Base-by-base conservation (phyloP, 1,284 basidiomycete genomes). In the Mycena citricolor region DNA sequence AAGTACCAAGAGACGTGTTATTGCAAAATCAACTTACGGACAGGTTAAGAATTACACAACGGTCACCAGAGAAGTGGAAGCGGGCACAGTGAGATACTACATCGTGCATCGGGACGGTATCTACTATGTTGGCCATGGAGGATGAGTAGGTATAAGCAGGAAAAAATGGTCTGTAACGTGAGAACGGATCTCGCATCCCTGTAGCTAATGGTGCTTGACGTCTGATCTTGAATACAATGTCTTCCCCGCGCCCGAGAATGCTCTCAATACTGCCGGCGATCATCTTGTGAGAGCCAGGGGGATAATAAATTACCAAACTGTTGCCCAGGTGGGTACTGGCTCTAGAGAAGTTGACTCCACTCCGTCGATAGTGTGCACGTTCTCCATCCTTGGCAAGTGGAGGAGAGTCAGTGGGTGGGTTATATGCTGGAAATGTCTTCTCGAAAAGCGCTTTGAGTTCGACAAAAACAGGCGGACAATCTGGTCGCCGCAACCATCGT, bases 391-490 rank as follows among this genome's bases (percentile, higher is more conserved):
- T 29, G 19, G 17, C 20, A 30, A 24, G 14, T 1, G 25, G 32
- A 3, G 30, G 10, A 1, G 40, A 29, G 1, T 54, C 43, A 12
- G 4, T 16, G 22, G 24, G 26, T 19, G 30, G 44, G 17, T 36
- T 28, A 17, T 13, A 32, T 20, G 39, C 12, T 10, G 38, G 38
- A 14, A 39, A 39, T 8, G 38, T 39, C 25, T 21, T 10, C 42
- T 61, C 48, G 20, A 61, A 61, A 7, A 61, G 42, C 3, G 7
- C 5, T 42, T 59, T 54, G 28, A 57, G 48, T 37, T 59, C 32
- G 17, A 30, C 25, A 17, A 59, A 47, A 31, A 52, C 38, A 23
- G 43, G 28, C 1, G 52, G 54, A 36, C 58, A 59, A 26, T 56
- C 54, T 4, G 47, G 40, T 3, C 52, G 44, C 16, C 22, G 30